Base-by-base conservation (phyloP, 495 filamentous ascomycete genomes). In the Aspergillus ellipticus region DNA sequence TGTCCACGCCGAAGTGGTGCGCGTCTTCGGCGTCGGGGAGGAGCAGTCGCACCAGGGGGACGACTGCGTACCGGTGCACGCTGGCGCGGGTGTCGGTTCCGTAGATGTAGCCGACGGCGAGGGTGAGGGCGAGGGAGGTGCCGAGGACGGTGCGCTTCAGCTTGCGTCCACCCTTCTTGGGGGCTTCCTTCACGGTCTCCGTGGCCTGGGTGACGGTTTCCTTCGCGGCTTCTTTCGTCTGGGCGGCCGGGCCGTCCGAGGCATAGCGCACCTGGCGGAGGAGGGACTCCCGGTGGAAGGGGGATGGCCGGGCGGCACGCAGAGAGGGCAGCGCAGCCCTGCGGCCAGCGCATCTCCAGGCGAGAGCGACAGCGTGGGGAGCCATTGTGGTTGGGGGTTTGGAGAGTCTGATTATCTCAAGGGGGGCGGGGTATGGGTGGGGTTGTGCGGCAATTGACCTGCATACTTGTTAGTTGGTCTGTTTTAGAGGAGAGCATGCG, bases 1-100 rank as follows among this genome's bases (percentile, higher is more conserved):
- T 73, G 24, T 79, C 73, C 11, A 88, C 88, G 21, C 90, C 89
- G 49, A 80, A 74, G 59, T 93, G 83, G 67, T 98, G 94, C 19
- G 94, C 94, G 29, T 92, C 89, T 70, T 97, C 94, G 37, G 92
- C 92, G 69, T 97, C 93, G 1, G 87, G 80, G 51, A 79, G 91
- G 28, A 95, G 11, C 51, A 77, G 63, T 11, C 93, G 82, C 11
- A 97, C 74, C 42, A 87, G 68, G 16, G 85, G 91, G 21, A 90
- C 86, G 28, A 89, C 75, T n/a, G 88, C 75, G 71, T 88, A 96
- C 55, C 82, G 81, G 76, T 97, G 94, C 53, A 93, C 64, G 62
- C 86, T 87, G 20, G 94, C 89, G 55, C 94, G 84, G 11, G 93
- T 96, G 73, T 98, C 94, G 54, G 93, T 97, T 31, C 85, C 72